Base-by-base conservation (phyloP, 140 eudicot genomes). In the Stevia rebaudiana region DNA sequence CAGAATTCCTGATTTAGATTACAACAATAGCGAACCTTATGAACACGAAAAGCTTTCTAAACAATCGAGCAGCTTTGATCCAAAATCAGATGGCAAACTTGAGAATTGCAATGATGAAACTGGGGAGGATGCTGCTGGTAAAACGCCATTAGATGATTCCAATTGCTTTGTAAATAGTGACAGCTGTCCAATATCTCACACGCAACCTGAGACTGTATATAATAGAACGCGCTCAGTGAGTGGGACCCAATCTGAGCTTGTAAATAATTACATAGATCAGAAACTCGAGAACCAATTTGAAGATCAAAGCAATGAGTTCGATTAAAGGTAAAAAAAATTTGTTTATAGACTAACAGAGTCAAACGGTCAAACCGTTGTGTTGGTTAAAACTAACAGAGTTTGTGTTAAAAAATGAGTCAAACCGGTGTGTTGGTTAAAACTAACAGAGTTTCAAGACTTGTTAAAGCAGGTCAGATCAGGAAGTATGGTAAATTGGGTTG, bases 141-240 rank as follows among this genome's bases (percentile, higher is more conserved):
- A 35, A 61, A 65, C 25, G 76, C 80, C 63, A 16, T 31, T 25
- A 42, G 76, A 73, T 41, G 79, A 66, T 39, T 59, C 40, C 11
- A 70, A 69, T 78, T 84, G 94, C 74, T 61, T 58, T 86, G 94
- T 86, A 82, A 74, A 84, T 83, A 83, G 47, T 61, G 72, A 66
- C 61, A 78, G 67, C 76, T 28, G 79, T 80, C 83, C 79, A n/a
- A 75, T 48, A 67, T 74, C 50, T 25, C 76, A 43, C 63, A 60
- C 82, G 61, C 63, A 8, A 73, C 80, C 55, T 61, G 83, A 81
- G 82, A 57, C 53, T 83, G 92, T 86, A 83, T 62, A 85, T 89
- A 86, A 71, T 79, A 81, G 82, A 68, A 82, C 83, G 28, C 57
- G 74, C 80, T 79, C 74, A 3, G 73, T 24, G 70, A 73, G 68